Base-by-base conservation (phyloP, 2,329 filamentous ascomycete genomes). In the Penicillium corylophilum region DNA sequence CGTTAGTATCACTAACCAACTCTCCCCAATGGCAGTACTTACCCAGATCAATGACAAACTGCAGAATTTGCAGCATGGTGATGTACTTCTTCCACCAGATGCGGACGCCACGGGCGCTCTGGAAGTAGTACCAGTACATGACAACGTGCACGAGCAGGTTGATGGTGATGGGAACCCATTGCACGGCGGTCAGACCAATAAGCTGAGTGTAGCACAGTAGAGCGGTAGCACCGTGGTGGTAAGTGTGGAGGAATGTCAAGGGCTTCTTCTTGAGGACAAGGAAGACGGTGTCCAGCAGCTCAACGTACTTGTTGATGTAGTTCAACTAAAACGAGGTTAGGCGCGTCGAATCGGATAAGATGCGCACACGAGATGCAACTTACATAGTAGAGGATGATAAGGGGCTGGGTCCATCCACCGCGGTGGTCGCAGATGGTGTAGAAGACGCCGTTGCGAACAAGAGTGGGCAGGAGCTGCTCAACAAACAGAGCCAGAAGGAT, bases 41-140 rank as follows among this genome's bases (percentile, higher is more conserved):
- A 92, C 89, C 91, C 56, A 97, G 87, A 76, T 96, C 93, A 74
- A 97, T 93, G 72, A 97, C 83, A 78, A 97, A 97, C 74, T 97
- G 93, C 67, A 89, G 85, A 75, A 97, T 97, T 78, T 97, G 93
- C 70, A 96, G 88, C 70, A 92, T 89, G 65, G 93, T 97, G 72
- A 97, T 95, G 88, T 93, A 97, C 79, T 96, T 90, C 88, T 97
- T 97, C 93, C 93, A 97, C 92, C 92, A 96, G 77, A 96, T 94
- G 68, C 87, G 87, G 74, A 97, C 85, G 64, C 94, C 94, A 64
- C 93, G 91, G 49, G 93, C 92, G 70, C 90, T 93, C 82, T 97
- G 93, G 87, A 97, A 97, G 84, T 97, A 97, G 86, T 97, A 97
- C 92, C 92, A 96, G 87, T 97, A 97, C 93, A 97, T 97, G 71